phyloP scores from a whole-genome alignment of 805 yeast genomes.

The Schwanniomyces polymorphus region DNA sequence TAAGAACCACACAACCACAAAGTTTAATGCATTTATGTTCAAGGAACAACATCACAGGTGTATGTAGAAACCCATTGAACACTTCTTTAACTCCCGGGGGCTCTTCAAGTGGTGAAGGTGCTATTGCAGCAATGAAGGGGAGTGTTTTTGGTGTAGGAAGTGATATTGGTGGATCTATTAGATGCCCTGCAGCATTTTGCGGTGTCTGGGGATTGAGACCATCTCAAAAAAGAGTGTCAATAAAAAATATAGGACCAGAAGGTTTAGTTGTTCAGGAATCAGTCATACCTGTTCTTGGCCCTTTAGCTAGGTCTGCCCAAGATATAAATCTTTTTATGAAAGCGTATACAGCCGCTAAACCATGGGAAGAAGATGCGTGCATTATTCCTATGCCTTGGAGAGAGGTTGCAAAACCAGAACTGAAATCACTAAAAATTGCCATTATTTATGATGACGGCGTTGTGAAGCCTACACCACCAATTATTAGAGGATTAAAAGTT shows the following conservation, averaged over 20 bases:
- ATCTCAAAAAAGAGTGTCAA: conserved; percentile 50
- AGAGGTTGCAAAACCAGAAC: conserved; percentile 28
- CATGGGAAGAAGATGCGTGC: conserved; percentile 54
- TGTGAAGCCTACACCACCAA: conserved; percentile 19
- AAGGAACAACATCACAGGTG: conserved; percentile 28
- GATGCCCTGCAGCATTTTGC: conserved; percentile 54
- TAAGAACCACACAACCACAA: conserved; percentile 31
- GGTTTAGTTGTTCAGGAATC: conserved; percentile 2
- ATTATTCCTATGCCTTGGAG: conserved; percentile 53
- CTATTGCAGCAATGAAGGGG: conserved; percentile 47
- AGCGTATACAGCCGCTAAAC: conserved; percentile 45
- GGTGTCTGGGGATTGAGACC: conserved; percentile 53
- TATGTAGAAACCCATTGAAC: conserved; percentile 25
- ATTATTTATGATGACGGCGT: conserved; percentile 11
- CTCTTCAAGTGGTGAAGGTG: conserved; percentile 55
- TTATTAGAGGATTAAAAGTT: conserved; percentile 10
- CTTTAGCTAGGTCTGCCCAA: conserved; percentile 29
- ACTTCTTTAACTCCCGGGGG: conserved; percentile 51
- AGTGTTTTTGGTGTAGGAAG: conserved; percentile 36
- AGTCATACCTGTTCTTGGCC: conserved; percentile 43
- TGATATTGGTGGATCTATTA: conserved; percentile 58
- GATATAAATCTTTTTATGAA: conserved; percentile 48
- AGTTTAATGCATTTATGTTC: conserved; percentile 32
- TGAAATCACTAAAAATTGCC: conserved; percentile 31
- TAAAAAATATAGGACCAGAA: conserved; percentile 17